Evolutionary conservation across 768 basidiomycete species (phyloP).

Genomic region (Calocera viscosa): DNA sequence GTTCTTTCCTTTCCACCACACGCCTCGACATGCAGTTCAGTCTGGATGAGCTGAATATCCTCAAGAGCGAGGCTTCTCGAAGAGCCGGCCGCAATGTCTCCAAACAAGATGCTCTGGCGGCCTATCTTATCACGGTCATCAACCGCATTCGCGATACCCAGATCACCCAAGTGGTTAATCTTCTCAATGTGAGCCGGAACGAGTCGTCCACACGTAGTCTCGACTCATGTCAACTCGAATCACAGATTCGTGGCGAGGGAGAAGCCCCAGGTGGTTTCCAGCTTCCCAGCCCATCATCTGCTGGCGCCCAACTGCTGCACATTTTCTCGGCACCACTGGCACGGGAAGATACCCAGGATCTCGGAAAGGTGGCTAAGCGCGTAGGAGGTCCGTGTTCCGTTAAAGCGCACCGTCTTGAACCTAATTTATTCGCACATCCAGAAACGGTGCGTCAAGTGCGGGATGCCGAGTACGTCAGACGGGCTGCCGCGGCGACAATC

Average conservation of each 20-base stretch:
- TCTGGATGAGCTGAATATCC: not conserved
- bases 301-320: not conserved
- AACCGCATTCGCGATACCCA: not conserved
- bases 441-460: not conserved
- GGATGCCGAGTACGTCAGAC: not conserved
- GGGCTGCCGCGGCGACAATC: not conserved
- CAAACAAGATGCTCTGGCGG: not conserved
- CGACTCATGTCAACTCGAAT: no score
- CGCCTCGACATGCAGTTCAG: conserved; percentile 1
- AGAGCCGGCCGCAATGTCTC: not conserved
- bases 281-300: not conserved
- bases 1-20: not conserved
- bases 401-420: no score
- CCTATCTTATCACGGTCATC: not conserved
- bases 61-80: not conserved
- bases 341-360: not conserved
- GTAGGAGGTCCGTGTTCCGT: not conserved
- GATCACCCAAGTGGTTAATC: not conserved
- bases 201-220: no score
- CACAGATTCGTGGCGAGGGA: not conserved
- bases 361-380: not conserved
- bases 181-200: not conserved
- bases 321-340: not conserved
- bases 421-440: no score
- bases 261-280: not conserved